Evolutionary conservation across 257 asterid species (phyloP), one percentile per base, ranked within the genome.

Genomic region (Solanum ossicruentum): DNA sequence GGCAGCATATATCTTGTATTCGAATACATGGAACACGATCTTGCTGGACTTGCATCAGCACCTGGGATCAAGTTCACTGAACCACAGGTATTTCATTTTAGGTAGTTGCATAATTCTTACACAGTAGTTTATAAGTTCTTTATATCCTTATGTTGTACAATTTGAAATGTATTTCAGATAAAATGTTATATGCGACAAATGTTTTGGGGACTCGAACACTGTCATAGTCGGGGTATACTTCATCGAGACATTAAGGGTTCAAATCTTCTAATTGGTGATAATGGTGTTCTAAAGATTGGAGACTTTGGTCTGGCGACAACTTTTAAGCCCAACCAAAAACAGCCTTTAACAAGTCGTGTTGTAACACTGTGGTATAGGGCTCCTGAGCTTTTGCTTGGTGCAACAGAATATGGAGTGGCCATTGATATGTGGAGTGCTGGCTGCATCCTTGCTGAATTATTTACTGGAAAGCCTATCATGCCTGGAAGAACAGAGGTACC

Each of bases 21-120:
- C 15, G 87, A 85, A 21, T 85, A 85, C 84, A 85, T 85, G 87
- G 87, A 85, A 45, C 87, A 85, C 41, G 87, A 85, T 85, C 84
- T 85, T 65, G 85, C 87, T 28, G 87, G 87, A 20, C 87, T 85
- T 12, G 51, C 73, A 45, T 80, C 87, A 65, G 73, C 85, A 23
- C 82, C 87, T 0, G 41, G 10, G 65, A 57, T 85, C 75, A 69
- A 82, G 73, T 85, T 85, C 80, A 85, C 87, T 20, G 87, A 67
- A 70, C 65, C 85, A 85, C 85, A 85, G 87, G 87, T 85, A 78
- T 18, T 78, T 56, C 36, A 78, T 84, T 21, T 41, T 23, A 12
- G 9, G 51, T 23, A 9, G 65, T 49, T 65, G 45, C 51, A 23
- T 39, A 3, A 47, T 63, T n/a, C 16, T 70, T 21, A 28, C 10